phyloP scores from a whole-genome alignment of 2,329 filamentous ascomycete species.

The Fusarium buharicum region DNA sequence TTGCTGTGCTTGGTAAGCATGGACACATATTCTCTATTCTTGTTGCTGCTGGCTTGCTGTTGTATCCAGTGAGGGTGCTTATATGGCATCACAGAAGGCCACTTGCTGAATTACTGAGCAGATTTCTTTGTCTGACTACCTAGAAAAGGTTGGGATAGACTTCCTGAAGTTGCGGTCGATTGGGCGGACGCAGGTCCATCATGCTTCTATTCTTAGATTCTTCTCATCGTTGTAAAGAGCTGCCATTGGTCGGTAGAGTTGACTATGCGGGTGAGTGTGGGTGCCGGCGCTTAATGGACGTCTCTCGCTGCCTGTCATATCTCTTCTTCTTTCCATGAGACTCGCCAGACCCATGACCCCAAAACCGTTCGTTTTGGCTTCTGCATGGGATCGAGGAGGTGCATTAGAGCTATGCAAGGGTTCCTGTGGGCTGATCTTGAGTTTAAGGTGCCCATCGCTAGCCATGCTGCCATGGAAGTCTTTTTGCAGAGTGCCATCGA shows the following conservation, averaged over 20 bases:
- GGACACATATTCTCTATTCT: no score
- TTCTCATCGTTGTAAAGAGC: constrained; percentile 8
- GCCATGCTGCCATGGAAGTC: not conserved
- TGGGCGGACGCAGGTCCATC: constrained; percentile 24
- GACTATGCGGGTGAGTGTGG: constrained; percentile 41
- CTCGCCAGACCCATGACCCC: constrained; percentile 23
- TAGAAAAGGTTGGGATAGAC: constrained; percentile 35
- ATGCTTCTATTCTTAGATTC: constrained; percentile 43
- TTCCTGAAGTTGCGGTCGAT: constrained; percentile 14
- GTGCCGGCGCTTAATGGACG: constrained; percentile 44
- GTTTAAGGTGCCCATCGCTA: constrained; percentile 10
- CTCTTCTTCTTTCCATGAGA: constrained; percentile 14
- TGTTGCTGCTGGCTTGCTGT: not conserved
- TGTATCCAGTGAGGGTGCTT: not conserved
- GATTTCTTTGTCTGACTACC: constrained; percentile 14
- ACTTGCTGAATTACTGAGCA: not conserved
- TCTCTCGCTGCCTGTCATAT: constrained; percentile 37
- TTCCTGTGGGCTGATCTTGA: constrained; percentile 28
- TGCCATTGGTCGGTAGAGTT: constrained; percentile 31
- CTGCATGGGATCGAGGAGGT: constrained; percentile 30
- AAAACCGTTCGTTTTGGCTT: constrained; percentile 18
- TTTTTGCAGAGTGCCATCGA: constrained; percentile 5
- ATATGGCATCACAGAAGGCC: not conserved
- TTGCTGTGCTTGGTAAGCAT: not conserved
- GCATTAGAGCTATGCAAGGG: constrained; percentile 37